Conservation (phyloP, 257 asterid genomes). For the Haberlea rhodopensis region DNA sequence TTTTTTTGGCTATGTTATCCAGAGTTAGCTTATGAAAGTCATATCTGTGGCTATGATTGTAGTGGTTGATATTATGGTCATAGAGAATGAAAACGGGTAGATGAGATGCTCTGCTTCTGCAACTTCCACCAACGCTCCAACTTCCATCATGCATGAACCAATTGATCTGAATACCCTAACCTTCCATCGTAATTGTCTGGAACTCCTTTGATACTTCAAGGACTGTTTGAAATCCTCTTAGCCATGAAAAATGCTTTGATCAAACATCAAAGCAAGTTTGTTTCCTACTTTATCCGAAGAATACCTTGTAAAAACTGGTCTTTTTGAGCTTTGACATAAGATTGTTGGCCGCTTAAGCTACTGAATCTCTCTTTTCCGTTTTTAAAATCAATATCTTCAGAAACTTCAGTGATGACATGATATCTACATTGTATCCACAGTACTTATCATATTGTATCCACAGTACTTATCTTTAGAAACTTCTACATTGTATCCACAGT, state of each 20-base stretch:
- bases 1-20: neutral
- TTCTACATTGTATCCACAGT: no score
- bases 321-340: neutral
- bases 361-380: neutral
- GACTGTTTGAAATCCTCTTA: neutral
- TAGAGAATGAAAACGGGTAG: neutral
- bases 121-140: neutral
- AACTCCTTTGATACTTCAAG: neutral
- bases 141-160: neutral
- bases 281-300: neutral
- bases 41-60: neutral
- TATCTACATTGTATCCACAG: neutral
- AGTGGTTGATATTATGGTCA: neutral
- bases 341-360: neutral
- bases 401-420: neutral
- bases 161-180: neutral
- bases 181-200: neutral
- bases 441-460: no score
- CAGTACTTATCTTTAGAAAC: neutral
- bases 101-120: neutral
- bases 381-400: neutral
- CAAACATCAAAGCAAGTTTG: neutral
- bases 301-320: neutral
- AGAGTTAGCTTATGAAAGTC: neutral
- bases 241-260: neutral